Evolutionary conservation across 257 asterid species (phyloP), one percentile per base, ranked within the genome.

Genomic region (Echites panduratus): DNA sequence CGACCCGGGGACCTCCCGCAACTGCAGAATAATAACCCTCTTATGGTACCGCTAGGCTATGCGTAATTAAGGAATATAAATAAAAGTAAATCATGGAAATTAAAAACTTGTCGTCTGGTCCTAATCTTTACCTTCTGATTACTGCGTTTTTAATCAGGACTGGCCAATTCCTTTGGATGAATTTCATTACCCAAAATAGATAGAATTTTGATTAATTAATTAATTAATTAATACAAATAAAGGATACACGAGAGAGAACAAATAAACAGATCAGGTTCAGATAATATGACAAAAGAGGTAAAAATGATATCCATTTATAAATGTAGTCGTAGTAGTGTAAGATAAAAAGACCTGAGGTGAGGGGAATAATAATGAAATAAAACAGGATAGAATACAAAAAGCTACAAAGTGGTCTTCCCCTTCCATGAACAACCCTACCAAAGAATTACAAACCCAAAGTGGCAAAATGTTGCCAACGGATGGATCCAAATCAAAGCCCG

Each of bases 361-460:
- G 41, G 65, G 48, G 44, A 52, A 45, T 17, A 32, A 32, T 32
- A 1, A 32, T 32, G 7, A 38, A 66, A 10, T 24, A 70, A 68
- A 75, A 44, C 75, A 63, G 75, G 43, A 48, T 45, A 62, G 70
- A 32, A 68, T 45, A 27, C n/a, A 54, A 75, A 45, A 53, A 49
- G n/a, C 73, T 67, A 56, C 65, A n/a, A 16, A 62, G 32, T 45
- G 49, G 67, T 26, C 61, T 71, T 32, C 68, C 70, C 72, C 71
- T 26, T 38, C 38, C 11, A 41, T 44, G 14, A 75, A 73, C 29
- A 38, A 75, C 54, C 58, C 77, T 61, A 65, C 74, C 41, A 77
- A 81, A 82, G 86, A 82, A 82, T 82, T 53, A 76, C 71, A 68
- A 59, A 72, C 75, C 75, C 80, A 78, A 82, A 78, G 77, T 32